These are phyloP conservation scores for Aspergillus ruber DNA, from an alignment of 2,329 filamentous ascomycete species.

Conservation along the genomic window DNA sequence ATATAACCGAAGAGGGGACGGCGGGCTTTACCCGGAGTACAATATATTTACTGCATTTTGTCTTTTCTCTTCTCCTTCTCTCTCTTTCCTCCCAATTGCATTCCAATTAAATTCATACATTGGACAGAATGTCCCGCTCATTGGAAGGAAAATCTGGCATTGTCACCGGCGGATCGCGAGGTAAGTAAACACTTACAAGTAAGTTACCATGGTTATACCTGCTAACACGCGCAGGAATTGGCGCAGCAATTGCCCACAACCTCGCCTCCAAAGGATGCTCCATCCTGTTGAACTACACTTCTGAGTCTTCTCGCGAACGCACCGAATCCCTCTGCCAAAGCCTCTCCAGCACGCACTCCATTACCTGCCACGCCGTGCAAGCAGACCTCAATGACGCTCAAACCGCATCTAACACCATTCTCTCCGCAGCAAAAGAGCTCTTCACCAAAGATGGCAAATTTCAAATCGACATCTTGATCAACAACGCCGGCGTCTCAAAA, in stretches of 20 bases:
- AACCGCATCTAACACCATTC: conserved; percentile 52
- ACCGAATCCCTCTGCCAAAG: conserved; percentile 50
- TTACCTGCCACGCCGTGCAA: conserved; percentile 59
- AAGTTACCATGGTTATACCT: conserved; percentile 3
- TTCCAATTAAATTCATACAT: not conserved
- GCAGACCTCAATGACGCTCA: conserved; percentile 62
- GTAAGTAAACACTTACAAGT: conserved; percentile 38
- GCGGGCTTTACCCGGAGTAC: not conserved
- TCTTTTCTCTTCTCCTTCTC: not conserved
- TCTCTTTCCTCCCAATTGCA: not conserved
- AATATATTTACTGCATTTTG: not conserved
- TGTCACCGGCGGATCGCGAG: conserved; percentile 72
- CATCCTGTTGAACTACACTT: conserved; percentile 66
- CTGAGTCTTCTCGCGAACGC: conserved; percentile 49
- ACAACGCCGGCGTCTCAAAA: conserved; percentile 67
- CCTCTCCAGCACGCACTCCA: conserved; percentile 52
- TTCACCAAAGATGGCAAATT: conserved; percentile 49
- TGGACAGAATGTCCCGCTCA: conserved; percentile 19
- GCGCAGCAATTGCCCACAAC: conserved; percentile 61
- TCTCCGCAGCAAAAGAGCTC: conserved; percentile 53
- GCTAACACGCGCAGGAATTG: conserved; percentile 56
- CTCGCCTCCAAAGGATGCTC: conserved; percentile 67
- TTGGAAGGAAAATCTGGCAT: conserved; percentile 73
- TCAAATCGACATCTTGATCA: conserved; percentile 75
- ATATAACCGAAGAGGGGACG: not conserved